A percentile compares a stretch with the other conserved stretches of the same genome.
Conservation (phyloP, 306 rosid species). For the Malus sylvestris region DNA sequence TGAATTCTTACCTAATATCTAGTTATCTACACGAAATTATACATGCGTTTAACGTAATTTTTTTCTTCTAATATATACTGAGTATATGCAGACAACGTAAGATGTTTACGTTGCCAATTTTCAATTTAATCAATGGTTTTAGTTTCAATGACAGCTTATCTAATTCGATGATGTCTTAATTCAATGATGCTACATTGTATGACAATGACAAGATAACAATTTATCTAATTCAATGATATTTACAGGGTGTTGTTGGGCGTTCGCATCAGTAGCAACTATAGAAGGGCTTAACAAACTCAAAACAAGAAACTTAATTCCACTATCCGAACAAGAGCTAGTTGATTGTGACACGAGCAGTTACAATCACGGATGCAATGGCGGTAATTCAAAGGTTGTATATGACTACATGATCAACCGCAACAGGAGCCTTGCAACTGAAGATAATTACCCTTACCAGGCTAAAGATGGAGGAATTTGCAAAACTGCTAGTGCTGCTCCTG, state of each 20-base stretch:
- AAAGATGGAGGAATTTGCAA: slow-evolving; percentile 25
- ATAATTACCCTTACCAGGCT: slow-evolving; percentile 25
- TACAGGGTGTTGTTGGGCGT: slow-evolving; percentile 32
- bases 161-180: no score
- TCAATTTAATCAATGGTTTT: no score
- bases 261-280: slow-evolving; percentile 36
- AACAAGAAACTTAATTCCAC: slow-evolving; percentile 16
- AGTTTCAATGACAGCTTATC: no score
- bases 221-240: no score
- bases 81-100: no score
- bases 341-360: slow-evolving; percentile 30
- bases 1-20: not conserved
- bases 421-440: slow-evolving; percentile 24
- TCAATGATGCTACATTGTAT: no score
- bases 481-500: not conserved
- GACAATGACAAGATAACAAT: no score
- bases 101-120: no score
- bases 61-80: no score
- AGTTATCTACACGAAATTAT: no score
- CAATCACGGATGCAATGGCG: slow-evolving; percentile 28
- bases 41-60: no score
- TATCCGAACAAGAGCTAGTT: slow-evolving; percentile 39
- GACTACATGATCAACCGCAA: slow-evolving; percentile 25
- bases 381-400: slow-evolving; percentile 29
- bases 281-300: slow-evolving; percentile 24